Conservation (phyloP, 129 eudicot species). For the Pulicaria dysenterica region DNA sequence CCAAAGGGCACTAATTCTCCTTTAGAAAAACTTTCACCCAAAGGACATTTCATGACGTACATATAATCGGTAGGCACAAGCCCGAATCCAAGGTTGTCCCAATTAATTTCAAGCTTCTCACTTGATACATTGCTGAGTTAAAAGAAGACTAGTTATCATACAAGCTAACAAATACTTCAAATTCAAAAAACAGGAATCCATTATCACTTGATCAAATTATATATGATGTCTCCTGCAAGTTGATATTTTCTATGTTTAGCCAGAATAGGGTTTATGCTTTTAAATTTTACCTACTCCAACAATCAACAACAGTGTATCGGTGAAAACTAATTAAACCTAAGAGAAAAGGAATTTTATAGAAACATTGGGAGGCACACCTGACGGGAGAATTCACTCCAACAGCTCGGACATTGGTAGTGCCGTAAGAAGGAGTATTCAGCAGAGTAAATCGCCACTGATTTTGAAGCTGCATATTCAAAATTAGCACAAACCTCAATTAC, state of each 20-base stretch:
- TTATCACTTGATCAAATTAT: background rate
- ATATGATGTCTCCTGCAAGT: background rate
- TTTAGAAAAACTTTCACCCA: slow-evolving; percentile 54
- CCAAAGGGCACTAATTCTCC: slow-evolving; percentile 81
- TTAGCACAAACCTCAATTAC: background rate
- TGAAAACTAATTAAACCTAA: background rate
- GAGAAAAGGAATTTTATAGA: background rate
- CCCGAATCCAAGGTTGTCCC: slow-evolving; percentile 91
- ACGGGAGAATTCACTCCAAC: slow-evolving; percentile 53
- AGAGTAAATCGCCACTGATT: slow-evolving; percentile 43
- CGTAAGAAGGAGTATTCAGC: slow-evolving; percentile 13
- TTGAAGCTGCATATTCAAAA: slow-evolving; percentile 36
- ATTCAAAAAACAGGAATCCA: background rate
- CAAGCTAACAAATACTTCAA: background rate
- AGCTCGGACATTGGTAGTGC: slow-evolving; percentile 26
- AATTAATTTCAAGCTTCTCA: slow-evolving; percentile 61
- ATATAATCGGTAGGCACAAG: slow-evolving; percentile 71
- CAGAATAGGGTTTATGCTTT: background rate
- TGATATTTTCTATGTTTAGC: background rate
- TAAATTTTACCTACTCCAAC: background rate
- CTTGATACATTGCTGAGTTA: slow-evolving; percentile 34
- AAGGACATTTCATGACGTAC: slow-evolving; percentile 71
- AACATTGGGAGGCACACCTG: slow-evolving; percentile 36
- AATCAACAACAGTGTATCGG: background rate
- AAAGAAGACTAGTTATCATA: slow-evolving; percentile 17